phyloP scores from a whole-genome alignment of 306 rosid genomes.

The Carpinus fangiana region DNA sequence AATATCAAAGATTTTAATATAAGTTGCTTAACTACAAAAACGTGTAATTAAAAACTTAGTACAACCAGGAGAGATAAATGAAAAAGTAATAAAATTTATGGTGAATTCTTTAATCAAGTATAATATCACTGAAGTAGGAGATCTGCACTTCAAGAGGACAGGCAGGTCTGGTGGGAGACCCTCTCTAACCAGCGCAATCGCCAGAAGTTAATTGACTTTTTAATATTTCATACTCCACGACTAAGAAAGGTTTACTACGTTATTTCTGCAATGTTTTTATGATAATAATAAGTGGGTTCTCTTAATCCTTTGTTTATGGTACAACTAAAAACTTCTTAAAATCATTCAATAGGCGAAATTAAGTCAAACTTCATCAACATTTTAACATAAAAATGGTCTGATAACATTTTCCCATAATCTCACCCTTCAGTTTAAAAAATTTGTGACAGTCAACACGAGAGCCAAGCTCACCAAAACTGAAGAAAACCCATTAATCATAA shows the following conservation, averaged over 20 bases:
- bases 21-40: not conserved
- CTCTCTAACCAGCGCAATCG: not conserved
- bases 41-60: not conserved
- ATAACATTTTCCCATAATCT: constrained; percentile 1
- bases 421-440: not conserved
- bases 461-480: not conserved
- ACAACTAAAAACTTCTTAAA: not conserved
- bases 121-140: not conserved
- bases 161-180: not conserved
- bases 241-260: not conserved
- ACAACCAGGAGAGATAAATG: not conserved
- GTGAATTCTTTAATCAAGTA: not conserved
- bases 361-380: constrained; percentile 1
- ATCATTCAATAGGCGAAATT: not conserved
- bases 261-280: not conserved
- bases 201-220: not conserved
- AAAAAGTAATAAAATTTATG: not conserved
- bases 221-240: not conserved
- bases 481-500: constrained; percentile 5
- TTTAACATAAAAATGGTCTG: not conserved
- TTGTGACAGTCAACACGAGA: not conserved
- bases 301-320: not conserved
- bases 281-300: not conserved
- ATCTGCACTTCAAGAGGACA: not conserved
- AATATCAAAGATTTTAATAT: not conserved